These are phyloP conservation scores for Juglanconis sp. DNA, from an alignment of 2,329 filamentous ascomycete species.

Conservation along the genomic window DNA sequence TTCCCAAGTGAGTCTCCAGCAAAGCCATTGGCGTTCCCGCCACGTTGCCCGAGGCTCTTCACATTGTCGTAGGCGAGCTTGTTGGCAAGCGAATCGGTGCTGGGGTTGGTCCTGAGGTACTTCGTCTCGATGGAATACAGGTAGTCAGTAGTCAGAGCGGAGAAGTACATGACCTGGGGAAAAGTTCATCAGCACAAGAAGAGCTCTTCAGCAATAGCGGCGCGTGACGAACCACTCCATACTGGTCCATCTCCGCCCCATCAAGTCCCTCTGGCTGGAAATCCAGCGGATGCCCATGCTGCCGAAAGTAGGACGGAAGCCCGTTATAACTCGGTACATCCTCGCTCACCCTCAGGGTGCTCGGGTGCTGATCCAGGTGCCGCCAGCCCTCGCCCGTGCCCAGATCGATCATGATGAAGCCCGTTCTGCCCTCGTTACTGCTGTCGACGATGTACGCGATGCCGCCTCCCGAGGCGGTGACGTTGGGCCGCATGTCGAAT, in stretches of 20 bases:
- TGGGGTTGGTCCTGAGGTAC: neutral
- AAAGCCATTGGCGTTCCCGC: neutral
- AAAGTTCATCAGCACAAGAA: neutral
- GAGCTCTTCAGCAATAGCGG: neutral
- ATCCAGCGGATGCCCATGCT: neutral
- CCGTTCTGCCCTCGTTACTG: slow-evolving; percentile 41
- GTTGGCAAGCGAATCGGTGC: neutral
- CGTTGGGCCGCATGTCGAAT: slow-evolving; percentile 40
- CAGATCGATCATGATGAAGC: slow-evolving; percentile 44
- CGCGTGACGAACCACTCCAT: neutral
- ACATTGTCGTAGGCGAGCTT: neutral
- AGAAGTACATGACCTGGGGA: neutral
- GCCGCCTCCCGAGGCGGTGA: slow-evolving; percentile 34
- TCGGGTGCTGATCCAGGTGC: slow-evolving; percentile 26
- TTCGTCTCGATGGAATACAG: neutral
- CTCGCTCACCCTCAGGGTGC: neutral
- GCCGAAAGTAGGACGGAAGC: neutral
- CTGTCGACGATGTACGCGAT: slow-evolving; percentile 44
- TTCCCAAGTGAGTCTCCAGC: neutral
- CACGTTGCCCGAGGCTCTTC: neutral
- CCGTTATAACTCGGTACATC: neutral
- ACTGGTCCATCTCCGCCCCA: neutral
- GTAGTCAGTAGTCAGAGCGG: neutral
- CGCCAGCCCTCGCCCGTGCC: slow-evolving; percentile 39
- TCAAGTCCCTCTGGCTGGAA: neutral